Evolutionary conservation across 2,329 filamentous ascomycete genomes (phyloP), one percentile per base, ranked within the genome.

Genomic region (Alternaria gansuensis): DNA sequence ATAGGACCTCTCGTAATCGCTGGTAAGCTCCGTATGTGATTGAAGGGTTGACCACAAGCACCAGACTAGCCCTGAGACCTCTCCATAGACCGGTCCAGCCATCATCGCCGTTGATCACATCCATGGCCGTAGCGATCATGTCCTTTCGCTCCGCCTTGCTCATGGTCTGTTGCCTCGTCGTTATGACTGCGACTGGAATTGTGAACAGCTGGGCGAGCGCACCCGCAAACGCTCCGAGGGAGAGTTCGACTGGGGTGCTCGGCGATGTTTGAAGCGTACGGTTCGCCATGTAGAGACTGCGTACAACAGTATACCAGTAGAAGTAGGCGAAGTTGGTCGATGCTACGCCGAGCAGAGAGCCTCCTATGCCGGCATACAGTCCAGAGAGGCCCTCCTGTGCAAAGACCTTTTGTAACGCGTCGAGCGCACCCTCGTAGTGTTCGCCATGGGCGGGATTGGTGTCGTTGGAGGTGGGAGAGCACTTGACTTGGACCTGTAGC

Each of bases 251-350:
- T 4, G 90, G 86, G 0, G 93, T 98, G 21, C 91, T 89, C 2
- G 93, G 92, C 26, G 89, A 75, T 66, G 85, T 85, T 62, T 84
- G 77, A 39, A 86, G 81, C 66, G 85, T 85, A 67, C 80, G 81
- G 24, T 83, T 84, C 17, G 81, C 79, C 66, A 91, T 79, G 77
- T 98, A 98, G 21, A 97, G 79, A 14, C 87, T 87, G 63, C 95
- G 88, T 31, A 97, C 92, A 28, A 95, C 81, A 5, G 92, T 94
- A 78, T 98, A 98, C 93, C 94, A 98, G 82, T 99, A 99, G 78
- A 99, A 99, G 81, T 99, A 99, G 71, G 95, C 95, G 76, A 99
- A 99, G 79, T 99, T 99, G 51, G 94, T 98, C 26, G 93, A 97
- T 1, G 93, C 94, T 34, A 99, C 95, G 53, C 95, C 95, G 51